These are phyloP conservation scores for Solanum corneliomulleri DNA, from an alignment of 257 asterid species.

Conservation along the genomic window DNA sequence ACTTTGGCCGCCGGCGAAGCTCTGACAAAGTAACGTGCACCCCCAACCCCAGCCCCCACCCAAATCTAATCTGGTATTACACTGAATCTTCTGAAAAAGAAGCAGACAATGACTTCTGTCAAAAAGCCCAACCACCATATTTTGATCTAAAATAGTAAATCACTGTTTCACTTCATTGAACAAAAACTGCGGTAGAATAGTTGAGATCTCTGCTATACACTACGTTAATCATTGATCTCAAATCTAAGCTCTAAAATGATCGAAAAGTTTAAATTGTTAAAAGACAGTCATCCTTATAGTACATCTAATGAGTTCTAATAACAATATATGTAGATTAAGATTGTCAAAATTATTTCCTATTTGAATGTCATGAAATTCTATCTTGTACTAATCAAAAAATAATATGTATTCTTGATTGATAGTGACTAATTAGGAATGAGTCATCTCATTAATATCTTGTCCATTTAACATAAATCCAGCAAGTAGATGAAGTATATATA, in stretches of 20 bases:
- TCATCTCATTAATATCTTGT: background rate
- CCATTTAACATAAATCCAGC: background rate
- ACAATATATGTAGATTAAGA: background rate
- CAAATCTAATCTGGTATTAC: background rate
- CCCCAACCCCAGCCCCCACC: background rate
- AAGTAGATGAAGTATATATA: background rate
- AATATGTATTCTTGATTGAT: background rate
- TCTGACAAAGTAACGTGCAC: background rate
- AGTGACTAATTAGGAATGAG: background rate
- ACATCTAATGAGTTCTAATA: background rate
- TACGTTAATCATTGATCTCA: background rate
- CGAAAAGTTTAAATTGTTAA: background rate
- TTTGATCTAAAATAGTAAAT: background rate
- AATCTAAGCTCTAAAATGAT: background rate
- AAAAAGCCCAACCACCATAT: background rate
- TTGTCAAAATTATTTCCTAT: background rate
- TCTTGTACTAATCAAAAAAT: background rate
- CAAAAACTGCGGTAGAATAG: background rate
- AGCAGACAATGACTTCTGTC: background rate
- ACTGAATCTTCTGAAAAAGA: background rate
- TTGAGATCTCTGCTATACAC: fast-evolving
- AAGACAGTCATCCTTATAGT: background rate
- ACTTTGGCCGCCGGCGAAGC: background rate
- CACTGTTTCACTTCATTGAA: background rate
- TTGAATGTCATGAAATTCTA: background rate